Evolutionary conservation across 1,139 yeast species (phyloP), one percentile per base, ranked within the genome.

Genomic region (Casaregolazyma lundiana): DNA sequence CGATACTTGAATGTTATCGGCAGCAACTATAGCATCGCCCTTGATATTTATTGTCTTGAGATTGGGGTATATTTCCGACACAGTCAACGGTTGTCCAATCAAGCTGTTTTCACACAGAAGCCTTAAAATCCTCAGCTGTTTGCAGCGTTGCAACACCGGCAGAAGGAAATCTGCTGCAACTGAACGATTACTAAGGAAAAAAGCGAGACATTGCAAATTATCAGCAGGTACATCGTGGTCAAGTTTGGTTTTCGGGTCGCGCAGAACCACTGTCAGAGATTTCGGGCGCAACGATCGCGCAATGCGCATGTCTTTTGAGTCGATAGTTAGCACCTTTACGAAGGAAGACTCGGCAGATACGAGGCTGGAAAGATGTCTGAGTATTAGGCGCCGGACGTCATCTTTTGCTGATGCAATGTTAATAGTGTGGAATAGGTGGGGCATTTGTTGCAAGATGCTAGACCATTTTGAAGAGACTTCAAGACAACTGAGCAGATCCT

Each of bases 401-500:
- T n/a, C n/a, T n/a, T 26, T 26, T 7, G 32, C 32, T 9, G 15
- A 4, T 7, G 4, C 8, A 4, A 35, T 3, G 20, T 35, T 13
- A 7, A 35, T 18, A 4, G 9, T 11, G 4, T 35, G 38, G 4
- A 35, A 35, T 9, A 35, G 19, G 2, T 3, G 16, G 9, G 38
- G 38, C 22, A 19, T 35, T 6, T 19, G n/a, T 8, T 19, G 11
- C 16, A 35, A 2, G 5, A 35, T 19, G 6, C 9, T 6, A 11
- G 43, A 29, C 43, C 43, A 40, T 5, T 16, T 9, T 5, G 3
- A 4, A 3, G 43, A 40, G 3, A 20, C 43, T 18, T 11, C 36
- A 22, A 40, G 20, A 22, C 43, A 40, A n/a, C 16, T n/a, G n/a
- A 18, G 13, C 3, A 40, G 13, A n/a, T 40, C 43, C 18, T 20